phyloP scores from a whole-genome alignment of 805 yeast species.

The Danielia oregonensis region DNA sequence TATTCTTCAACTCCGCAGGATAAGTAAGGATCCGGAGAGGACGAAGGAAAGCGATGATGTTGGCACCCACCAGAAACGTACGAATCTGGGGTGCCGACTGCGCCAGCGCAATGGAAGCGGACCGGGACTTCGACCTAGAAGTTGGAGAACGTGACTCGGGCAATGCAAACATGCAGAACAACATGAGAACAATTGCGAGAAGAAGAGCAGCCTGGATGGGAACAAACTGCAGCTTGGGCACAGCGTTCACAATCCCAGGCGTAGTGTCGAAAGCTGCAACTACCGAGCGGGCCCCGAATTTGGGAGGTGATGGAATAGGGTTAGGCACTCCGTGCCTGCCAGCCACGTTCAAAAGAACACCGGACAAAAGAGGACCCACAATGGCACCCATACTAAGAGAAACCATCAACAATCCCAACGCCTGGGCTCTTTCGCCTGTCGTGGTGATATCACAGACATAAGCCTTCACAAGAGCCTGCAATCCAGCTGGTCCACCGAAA shows the following conservation, averaged over 20 bases:
- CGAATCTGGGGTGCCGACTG: neutral
- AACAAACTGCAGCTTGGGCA: slow-evolving; percentile 1
- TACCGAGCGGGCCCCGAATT: neutral
- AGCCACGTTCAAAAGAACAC: neutral
- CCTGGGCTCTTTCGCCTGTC: slow-evolving; percentile 6
- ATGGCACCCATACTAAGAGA: slow-evolving; percentile 3
- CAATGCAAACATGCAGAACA: neutral
- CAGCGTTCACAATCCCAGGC: neutral
- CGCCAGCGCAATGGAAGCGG: slow-evolving; percentile 1
- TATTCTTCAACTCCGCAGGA: neutral
- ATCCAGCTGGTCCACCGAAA: slow-evolving; percentile 5
- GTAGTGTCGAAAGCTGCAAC: neutral
- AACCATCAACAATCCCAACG: slow-evolving; percentile 6
- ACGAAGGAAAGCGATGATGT: neutral
- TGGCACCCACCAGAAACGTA: neutral
- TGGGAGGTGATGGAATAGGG: neutral
- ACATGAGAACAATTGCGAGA: neutral
- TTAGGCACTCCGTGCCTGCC: neutral
- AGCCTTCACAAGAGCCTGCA: slow-evolving; percentile 5
- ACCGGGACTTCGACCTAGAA: neutral
- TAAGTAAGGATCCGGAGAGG: slow-evolving; percentile 1
- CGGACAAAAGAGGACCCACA: slow-evolving; percentile 6
- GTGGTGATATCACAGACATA: slow-evolving; percentile 8
- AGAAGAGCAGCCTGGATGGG: neutral
- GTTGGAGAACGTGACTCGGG: slow-evolving; percentile 1